Percentiles rank a stretch among this genome's conserved stretches.
phyloP scores from a whole-genome alignment of 225 moss, liverwort and hornwort genomes.

The Neckera pumila region DNA sequence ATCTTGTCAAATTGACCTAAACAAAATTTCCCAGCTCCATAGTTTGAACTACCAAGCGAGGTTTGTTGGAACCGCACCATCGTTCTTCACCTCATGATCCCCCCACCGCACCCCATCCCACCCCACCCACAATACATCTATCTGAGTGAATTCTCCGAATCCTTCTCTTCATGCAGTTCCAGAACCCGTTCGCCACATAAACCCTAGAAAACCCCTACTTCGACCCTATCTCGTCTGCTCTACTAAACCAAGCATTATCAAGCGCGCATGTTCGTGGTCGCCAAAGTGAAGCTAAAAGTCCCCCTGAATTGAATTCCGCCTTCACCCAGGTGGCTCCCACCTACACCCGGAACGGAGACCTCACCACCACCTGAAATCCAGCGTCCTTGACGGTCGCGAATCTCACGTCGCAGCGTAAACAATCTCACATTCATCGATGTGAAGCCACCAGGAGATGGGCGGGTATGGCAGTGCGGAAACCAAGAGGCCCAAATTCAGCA shows the following conservation, averaged over 20 bases:
- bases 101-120: too few species aligned
- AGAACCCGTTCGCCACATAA: not conserved
- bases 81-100: not conserved
- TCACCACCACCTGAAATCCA: not conserved
- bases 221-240: not conserved
- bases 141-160: not conserved
- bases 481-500: not conserved
- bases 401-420: not conserved
- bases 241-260: not conserved
- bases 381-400: not conserved
- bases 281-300: not conserved
- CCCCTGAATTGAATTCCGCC: not conserved
- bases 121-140: not conserved
- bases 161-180: not conserved
- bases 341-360: not conserved
- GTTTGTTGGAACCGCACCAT: not conserved
- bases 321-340: not conserved
- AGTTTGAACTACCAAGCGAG: not conserved
- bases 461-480: not conserved
- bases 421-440: not conserved
- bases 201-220: slow-evolving; percentile 1
- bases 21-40: not conserved
- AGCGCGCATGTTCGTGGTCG: not conserved
- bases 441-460: not conserved
- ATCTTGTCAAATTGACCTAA: not conserved